phyloP scores from a whole-genome alignment of 2,329 filamentous ascomycete species.

The Penicillium thymicola region DNA sequence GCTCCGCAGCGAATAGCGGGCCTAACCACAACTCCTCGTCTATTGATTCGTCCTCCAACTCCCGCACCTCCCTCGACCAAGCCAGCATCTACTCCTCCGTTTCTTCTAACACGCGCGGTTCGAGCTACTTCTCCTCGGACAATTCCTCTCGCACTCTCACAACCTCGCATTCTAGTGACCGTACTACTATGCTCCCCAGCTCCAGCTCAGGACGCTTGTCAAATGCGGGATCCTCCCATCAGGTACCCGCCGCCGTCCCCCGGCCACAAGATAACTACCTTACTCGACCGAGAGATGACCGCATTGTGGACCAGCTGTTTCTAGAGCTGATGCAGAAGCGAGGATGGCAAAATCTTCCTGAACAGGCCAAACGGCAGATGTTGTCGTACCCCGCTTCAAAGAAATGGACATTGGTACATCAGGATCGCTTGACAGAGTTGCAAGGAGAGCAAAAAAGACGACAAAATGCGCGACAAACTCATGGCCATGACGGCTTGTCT shows the following conservation, averaged over 20 bases:
- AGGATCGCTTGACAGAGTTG: constrained; percentile 88
- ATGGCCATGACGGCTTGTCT: constrained; percentile 60
- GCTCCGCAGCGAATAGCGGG: constrained; percentile 52
- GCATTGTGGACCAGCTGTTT: constrained; percentile 86
- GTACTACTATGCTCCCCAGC: constrained; percentile 27
- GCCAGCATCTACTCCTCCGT: constrained; percentile 61
- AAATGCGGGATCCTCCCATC: constrained; percentile 30
- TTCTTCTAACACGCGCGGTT: constrained; percentile 57
- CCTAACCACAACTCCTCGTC: constrained; percentile 58
- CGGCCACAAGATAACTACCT: constrained; percentile 37
- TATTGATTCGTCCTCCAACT: constrained; percentile 51
- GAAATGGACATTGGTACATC: constrained; percentile 96
- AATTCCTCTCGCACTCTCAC: constrained; percentile 46
- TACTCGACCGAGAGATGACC: constrained; percentile 54
- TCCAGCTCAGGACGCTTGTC: constrained; percentile 30
- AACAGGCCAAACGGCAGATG: constrained; percentile 94
- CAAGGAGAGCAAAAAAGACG: constrained; percentile 91
- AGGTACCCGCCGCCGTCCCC: constrained; percentile 31
- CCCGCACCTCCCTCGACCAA: constrained; percentile 61
- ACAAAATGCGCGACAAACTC: constrained; percentile 67
- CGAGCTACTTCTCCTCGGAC: constrained; percentile 56
- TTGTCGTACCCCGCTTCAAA: constrained; percentile 88
- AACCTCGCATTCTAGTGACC: constrained; percentile 36
- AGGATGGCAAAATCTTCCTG: constrained; percentile 94
- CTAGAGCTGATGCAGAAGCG: constrained; percentile 93